Percentiles rank a stretch among this genome's conserved stretches.
phyloP scores from a whole-genome alignment of 208 protist genomes.

The Naegleria lovaniensis region DNA sequence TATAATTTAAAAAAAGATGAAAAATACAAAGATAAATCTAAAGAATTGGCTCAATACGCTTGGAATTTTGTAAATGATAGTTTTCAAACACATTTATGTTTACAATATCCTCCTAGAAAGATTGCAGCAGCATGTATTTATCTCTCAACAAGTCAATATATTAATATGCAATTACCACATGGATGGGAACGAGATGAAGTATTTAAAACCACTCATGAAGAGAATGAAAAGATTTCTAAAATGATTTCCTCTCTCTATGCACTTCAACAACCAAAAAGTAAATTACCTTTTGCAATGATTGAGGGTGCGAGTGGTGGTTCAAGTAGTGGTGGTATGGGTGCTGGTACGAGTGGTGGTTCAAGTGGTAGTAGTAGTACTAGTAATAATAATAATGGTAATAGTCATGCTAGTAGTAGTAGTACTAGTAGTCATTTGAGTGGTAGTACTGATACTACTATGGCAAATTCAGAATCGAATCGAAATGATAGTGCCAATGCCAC shows the following conservation, averaged over 20 bases:
- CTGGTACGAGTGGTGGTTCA: not conserved
- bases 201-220: not conserved
- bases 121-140: conserved; percentile 53
- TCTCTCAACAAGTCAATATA: conserved; percentile 33
- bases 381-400: too few relatives aligned
- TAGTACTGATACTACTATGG: too few relatives aligned
- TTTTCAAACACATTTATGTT: conserved; percentile 44
- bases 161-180: not conserved
- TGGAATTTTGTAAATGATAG: conserved; percentile 70
- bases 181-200: not conserved
- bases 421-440: too few relatives aligned
- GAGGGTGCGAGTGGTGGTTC: not conserved
- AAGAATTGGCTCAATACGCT: conserved; percentile 49
- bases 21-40: conserved; percentile 25
- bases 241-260: not conserved
- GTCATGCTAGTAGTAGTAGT: too few relatives aligned
- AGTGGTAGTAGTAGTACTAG: not conserved
- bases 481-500: too few relatives aligned
- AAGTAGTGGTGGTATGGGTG: not conserved
- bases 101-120: conserved; percentile 48
- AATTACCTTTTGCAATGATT: not conserved
- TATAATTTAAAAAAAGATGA: conserved; percentile 32
- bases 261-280: not conserved
- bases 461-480: too few relatives aligned
- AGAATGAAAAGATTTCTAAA: not conserved